Percentiles rank a stretch among this genome's conserved stretches.
These are phyloP conservation scores for Cyclocybe aegerita DNA, from an alignment of 768 basidiomycete genomes.

Conservation along the genomic window DNA sequence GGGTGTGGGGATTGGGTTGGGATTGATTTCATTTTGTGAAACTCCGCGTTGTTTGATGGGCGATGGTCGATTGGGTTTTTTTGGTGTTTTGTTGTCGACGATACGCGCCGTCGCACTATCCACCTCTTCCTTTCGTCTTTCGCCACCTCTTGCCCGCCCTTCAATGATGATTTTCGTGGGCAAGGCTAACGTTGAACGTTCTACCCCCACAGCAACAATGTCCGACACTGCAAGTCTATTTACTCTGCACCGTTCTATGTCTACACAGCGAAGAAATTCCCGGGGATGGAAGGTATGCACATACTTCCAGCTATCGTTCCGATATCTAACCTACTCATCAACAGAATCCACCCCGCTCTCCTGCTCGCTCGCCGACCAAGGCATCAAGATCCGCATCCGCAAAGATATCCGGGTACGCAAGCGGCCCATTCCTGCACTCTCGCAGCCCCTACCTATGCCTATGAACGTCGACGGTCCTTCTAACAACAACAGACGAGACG, in stretches of 20 bases:
- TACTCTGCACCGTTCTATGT: slow-evolving; percentile 91
- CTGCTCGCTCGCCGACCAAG: slow-evolving; percentile 90
- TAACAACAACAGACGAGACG: background rate
- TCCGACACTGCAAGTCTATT: slow-evolving; percentile 88
- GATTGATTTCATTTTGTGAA: too few relatives aligned
- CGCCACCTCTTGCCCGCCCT: too few relatives aligned
- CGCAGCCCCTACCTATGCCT: slow-evolving; percentile 25
- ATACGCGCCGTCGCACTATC: too few relatives aligned
- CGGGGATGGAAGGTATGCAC: slow-evolving; percentile 85
- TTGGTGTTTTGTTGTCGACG: too few relatives aligned
- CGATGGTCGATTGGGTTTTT: too few relatives aligned
- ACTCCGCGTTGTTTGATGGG: too few relatives aligned
- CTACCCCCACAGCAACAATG: slow-evolving; percentile 57
- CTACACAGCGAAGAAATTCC: slow-evolving; percentile 95
- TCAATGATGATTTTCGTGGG: too few relatives aligned
- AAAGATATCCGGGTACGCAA: slow-evolving; percentile 89
- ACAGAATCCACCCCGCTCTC: slow-evolving; percentile 88
- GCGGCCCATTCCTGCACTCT: slow-evolving; percentile 47
- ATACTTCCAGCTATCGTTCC: too few relatives aligned
- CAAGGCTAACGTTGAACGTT: background rate
- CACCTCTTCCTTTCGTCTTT: too few relatives aligned
- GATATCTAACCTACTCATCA: too few relatives aligned
- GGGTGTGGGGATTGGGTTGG: too few relatives aligned
- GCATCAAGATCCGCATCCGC: slow-evolving; percentile 92
- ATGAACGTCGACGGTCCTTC: slow-evolving; percentile 2